phyloP scores from a whole-genome alignment of 306 rosid genomes.

The Abrus pulchellus region DNA sequence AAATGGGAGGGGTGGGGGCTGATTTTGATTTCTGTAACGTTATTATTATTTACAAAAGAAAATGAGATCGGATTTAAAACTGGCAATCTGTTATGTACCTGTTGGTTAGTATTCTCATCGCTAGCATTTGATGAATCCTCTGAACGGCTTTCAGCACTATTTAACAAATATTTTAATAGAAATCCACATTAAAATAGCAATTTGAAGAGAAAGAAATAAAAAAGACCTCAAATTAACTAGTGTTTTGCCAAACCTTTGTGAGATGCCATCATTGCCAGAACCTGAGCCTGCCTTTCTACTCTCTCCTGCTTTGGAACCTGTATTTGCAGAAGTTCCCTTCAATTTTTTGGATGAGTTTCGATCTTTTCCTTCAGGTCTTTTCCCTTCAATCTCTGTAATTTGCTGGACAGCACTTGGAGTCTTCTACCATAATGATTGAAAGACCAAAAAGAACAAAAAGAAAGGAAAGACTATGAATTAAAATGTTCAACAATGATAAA shows the following conservation, averaged over 20 bases:
- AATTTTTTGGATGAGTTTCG: conserved; percentile 66
- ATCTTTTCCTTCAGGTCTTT: conserved; percentile 81
- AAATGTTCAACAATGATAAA: conserved; percentile 26
- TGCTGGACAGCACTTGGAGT: conserved; percentile 63
- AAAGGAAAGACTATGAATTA: conserved; percentile 34
- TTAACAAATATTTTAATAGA: conserved; percentile 11
- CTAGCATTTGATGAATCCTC: conserved; percentile 92
- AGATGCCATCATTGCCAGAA: conserved; percentile 89
- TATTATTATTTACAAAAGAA: conserved; percentile 17
- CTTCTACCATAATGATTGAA: conserved; percentile 60
- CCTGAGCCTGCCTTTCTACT: conserved; percentile 87
- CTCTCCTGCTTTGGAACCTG: conserved; percentile 76
- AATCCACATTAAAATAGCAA: conserved; percentile 25
- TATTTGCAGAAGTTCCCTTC: conserved; percentile 71
- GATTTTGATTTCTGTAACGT: conserved; percentile 5
- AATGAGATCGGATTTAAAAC: conserved; percentile 22
- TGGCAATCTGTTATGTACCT: conserved; percentile 59
- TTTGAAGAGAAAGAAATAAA: conserved; percentile 36
- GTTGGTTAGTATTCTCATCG: conserved; percentile 84
- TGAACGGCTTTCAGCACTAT: conserved; percentile 86
- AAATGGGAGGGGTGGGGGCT: neutral
- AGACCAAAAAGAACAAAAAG: conserved; percentile 4
- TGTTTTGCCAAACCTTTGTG: conserved; percentile 79
- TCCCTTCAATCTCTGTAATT: conserved; percentile 69
- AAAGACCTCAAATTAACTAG: conserved; percentile 40